phyloP scores from a whole-genome alignment of 1,284 basidiomycete species.

The Phellopilus nigrolimitatus region DNA sequence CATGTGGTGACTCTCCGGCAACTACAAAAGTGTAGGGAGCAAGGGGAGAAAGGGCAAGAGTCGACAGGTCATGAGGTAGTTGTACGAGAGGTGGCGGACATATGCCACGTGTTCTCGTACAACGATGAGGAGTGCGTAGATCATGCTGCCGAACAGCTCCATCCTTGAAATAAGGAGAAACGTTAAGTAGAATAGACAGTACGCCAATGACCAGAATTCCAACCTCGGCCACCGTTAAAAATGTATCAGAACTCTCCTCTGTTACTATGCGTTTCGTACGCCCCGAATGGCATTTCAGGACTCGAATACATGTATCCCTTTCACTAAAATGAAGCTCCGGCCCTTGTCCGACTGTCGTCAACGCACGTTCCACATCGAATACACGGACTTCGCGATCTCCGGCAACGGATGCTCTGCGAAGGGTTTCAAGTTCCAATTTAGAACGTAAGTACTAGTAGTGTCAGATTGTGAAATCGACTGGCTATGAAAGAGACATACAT shows the following conservation, averaged over 20 bases:
- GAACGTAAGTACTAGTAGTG: background rate
- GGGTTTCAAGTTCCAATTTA: conserved; percentile 13
- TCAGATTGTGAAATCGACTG: conserved; percentile 9
- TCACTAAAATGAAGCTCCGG: conserved; percentile 38
- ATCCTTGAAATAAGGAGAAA: conserved; percentile 38
- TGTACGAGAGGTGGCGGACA: conserved; percentile 70
- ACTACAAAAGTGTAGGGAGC: conserved; percentile 74
- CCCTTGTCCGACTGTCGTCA: conserved; percentile 32
- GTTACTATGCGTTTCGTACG: conserved; percentile 80
- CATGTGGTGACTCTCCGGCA: conserved; percentile 66
- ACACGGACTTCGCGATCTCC: conserved; percentile 78
- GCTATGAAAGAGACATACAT: conserved; percentile 39
- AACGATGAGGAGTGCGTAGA: conserved; percentile 65
- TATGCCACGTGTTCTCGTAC: conserved; percentile 33
- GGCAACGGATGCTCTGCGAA: conserved; percentile 65
- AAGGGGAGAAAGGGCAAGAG: conserved; percentile 62
- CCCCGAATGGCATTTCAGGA: conserved; percentile 62
- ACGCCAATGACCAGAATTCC: conserved; percentile 21
- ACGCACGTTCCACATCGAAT: conserved; percentile 64
- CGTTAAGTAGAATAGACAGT: background rate
- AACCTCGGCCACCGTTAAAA: conserved; percentile 84
- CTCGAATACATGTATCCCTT: conserved; percentile 43
- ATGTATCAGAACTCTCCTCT: conserved; percentile 78
- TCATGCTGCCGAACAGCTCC: conserved; percentile 85
- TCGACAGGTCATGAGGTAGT: conserved; percentile 54